Conservation (phyloP, 371 early-diverging fungal species). For the Mucor mucedo region DNA sequence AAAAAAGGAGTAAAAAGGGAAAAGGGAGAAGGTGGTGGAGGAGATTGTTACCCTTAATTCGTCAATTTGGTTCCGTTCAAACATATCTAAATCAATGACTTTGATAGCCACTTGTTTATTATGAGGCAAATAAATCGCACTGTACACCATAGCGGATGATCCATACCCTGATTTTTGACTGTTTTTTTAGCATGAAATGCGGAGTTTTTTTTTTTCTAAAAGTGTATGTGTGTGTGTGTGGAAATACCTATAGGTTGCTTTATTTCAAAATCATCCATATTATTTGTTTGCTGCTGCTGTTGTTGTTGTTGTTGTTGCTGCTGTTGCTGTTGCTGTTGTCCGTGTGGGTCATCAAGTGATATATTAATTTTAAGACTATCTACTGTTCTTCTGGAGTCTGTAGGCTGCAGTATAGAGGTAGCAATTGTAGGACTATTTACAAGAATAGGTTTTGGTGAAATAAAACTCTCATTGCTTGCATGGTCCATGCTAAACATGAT, state of each 20-base stretch:
- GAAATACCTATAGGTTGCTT: conserved; percentile 32
- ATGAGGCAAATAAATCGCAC: conserved; percentile 46
- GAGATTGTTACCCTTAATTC: conserved; percentile 27
- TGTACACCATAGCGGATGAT: conserved; percentile 82
- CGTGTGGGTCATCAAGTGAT: background rate
- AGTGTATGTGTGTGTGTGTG: background rate
- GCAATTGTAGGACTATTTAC: conserved; percentile 19
- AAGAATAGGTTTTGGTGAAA: conserved; percentile 23
- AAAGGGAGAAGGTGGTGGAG: no score
- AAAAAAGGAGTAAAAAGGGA: background rate
- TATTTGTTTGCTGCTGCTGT: conserved; percentile 21
- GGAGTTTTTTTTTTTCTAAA: background rate
- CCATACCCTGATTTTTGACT: conserved; percentile 67
- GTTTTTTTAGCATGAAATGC: background rate
- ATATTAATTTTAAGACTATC: conserved; percentile 10
- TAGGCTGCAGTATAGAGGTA: conserved; percentile 8
- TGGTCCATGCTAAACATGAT: conserved; percentile 10
- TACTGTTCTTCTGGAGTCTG: conserved; percentile 7
- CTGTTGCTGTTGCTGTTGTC: conserved; percentile 3
- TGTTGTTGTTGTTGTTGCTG: background rate
- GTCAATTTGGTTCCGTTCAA: conserved; percentile 43
- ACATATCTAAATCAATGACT: conserved; percentile 35
- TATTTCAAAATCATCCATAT: conserved; percentile 40
- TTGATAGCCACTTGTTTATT: conserved; percentile 38
- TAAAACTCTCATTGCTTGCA: background rate